These are phyloP conservation scores for Leersia perrieri DNA, from an alignment of 176 grass and related monocot species.

Conservation along the genomic window DNA sequence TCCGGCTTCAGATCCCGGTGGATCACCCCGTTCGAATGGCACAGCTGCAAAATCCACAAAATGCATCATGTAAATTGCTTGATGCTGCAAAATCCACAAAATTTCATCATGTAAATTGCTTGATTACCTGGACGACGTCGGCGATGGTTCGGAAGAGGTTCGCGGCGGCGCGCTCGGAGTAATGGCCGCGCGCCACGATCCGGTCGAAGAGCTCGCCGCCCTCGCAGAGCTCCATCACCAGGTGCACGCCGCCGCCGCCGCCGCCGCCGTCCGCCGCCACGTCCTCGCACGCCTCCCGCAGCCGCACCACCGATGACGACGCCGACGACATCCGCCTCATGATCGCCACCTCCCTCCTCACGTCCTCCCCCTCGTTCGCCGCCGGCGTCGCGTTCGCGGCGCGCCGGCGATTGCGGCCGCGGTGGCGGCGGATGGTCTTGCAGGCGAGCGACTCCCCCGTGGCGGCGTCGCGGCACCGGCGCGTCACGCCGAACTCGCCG, in stretches of 20 bases:
- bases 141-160: slow-evolving; percentile 66
- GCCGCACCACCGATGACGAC: slow-evolving; percentile 43
- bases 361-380: slow-evolving; percentile 30
- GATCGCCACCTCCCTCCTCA: slow-evolving; percentile 54
- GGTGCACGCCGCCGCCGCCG: slow-evolving; percentile 55
- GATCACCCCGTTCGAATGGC: slow-evolving; percentile 71
- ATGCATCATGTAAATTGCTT: too few species aligned
- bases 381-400: neutral
- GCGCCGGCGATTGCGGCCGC: neutral
- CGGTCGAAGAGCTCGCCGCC: slow-evolving; percentile 93
- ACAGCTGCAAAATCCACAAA: too few species aligned
- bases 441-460: slow-evolving; percentile 57
- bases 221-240: slow-evolving; percentile 92
- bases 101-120: too few species aligned
- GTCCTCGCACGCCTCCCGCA: slow-evolving; percentile 57
- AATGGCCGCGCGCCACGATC: slow-evolving; percentile 71
- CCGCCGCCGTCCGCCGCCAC: slow-evolving; percentile 33
- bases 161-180: slow-evolving; percentile 73
- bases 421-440: slow-evolving; percentile 51
- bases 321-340: slow-evolving; percentile 49
- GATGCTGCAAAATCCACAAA: too few species aligned
- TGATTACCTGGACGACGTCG: slow-evolving; percentile 53
- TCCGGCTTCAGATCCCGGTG: slow-evolving; percentile 87
- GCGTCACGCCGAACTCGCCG: slow-evolving; percentile 78
- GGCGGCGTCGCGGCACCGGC: slow-evolving; percentile 45